Base-by-base conservation (phyloP, 148 eudicot species). In the Rhododendron molle region DNA sequence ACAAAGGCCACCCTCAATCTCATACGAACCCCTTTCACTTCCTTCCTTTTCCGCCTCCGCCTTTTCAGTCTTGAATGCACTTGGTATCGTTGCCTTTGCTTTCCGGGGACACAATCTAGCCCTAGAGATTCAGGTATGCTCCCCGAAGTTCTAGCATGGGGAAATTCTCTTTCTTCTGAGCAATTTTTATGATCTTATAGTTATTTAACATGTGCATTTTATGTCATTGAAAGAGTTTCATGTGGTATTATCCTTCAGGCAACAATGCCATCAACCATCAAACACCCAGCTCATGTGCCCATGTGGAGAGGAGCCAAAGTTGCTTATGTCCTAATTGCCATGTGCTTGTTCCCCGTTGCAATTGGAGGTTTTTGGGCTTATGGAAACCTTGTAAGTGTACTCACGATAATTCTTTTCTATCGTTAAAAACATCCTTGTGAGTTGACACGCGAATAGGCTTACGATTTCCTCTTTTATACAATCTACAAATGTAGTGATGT, bases 251-350 rank as follows among this genome's bases (percentile, higher is more conserved):
- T 16, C 47, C 3, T 87, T 80, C 86, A 97, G 99, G 93, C 99
- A 18, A 97, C 99, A 15, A 97, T 97, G 99, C 99, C 99, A 28
- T 97, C 99, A 65, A 97, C 98, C 1, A 95, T 97, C 88, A 97
- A 97, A 93, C 95, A 95, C 88, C 99, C 99, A 15, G 98, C 99
- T 32, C 95, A 97, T 87, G 98, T 97, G 89, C 98, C 98, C 26
- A 97, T 97, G 99, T 97, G 99, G 99, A 97, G 88, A 89, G 99
- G 99, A 89, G 99, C 98, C 15, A 97, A 97, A 87, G 93, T 94
- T 90, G 99, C 99, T 5, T 97, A 97, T 83, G 90, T 93, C 87
- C 92, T 97, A 80, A 94, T 97, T 47, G 99, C 99, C 1, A 83
- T 93, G 96, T 95, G 99, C 91, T 83, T 97, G 87, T 97, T 97